Evolutionary conservation across 257 asterid species (phyloP), one percentile per base, ranked within the genome.

Genomic region (Perilla frutescens): DNA sequence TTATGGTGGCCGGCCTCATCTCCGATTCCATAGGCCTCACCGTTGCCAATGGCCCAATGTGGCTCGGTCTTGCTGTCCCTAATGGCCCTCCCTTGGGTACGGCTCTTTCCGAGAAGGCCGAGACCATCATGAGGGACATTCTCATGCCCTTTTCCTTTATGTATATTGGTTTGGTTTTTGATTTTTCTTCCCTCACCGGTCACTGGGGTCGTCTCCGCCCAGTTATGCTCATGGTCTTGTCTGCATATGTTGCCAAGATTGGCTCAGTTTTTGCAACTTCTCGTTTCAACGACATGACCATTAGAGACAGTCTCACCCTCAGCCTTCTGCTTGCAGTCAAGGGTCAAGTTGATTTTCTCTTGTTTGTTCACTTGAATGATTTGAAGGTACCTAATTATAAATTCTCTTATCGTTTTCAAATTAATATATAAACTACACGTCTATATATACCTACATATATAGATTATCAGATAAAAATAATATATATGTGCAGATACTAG

Each of bases 31-130:
- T 75, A 5, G 97, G 98, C 1, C 50, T 91, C 20, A 86, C 92
- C 15, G 64, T 93, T 7, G 87, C 84, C 0, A 89, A 89, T 11
- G 98, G 97, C 32, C 86, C 97, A 1, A 8, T 91, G 14, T 93
- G 97, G 96, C 83, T 93, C 0, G 98, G 98, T 1, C 68, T 93
- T 77, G 98, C 90, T 0, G 86, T 89, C 8, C 97, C 97, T 0
- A 91, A 84, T 11, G 96, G 96, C 4, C 96, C 96, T 6, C 96
- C 97, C 0, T 60, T 93, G 65, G 98, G 96, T 20, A 83, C 88
- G 37, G 78, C 74, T 29, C 51, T 93, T 1, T 89, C 88, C 68
- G 94, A 93, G 81, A 93, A 85, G 83, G 79, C 82, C 0, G 97
- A 93, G 84, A 76, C 91, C 1, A 76, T 93, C 47, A 62, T 87